A percentile compares a stretch with the other conserved stretches of the same genome.
Conservation (phyloP, 129 eudicot species). For the Helianthus tuberosus region DNA sequence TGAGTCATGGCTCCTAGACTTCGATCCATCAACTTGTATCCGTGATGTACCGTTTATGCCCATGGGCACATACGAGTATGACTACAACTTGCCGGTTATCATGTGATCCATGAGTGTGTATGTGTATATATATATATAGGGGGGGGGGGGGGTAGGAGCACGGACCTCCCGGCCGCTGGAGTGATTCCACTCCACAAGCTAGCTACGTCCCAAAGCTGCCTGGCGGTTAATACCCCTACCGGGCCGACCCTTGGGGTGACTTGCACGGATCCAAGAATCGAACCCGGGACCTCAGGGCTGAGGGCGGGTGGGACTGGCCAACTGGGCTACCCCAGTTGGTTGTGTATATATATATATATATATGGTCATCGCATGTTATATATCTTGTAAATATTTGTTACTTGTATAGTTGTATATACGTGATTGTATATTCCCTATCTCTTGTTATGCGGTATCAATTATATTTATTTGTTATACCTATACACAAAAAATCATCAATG, state of each 20-base stretch:
- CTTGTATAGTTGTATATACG: neutral
- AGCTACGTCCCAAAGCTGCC: too few species aligned
- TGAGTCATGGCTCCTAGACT: slow-evolving; percentile 44
- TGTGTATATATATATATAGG: slow-evolving; percentile 11
- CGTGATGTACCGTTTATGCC: slow-evolving; percentile 18
- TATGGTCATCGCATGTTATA: slow-evolving; percentile 16
- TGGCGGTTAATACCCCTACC: too few species aligned
- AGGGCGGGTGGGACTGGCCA: too few species aligned
- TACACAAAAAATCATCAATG: too few species aligned
- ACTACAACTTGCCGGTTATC: slow-evolving; percentile 22
- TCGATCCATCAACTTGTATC: slow-evolving; percentile 16
- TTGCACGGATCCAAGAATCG: too few species aligned
- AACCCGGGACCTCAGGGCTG: too few species aligned
- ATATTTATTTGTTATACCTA: slow-evolving; percentile 6
- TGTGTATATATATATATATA: slow-evolving; percentile 3
- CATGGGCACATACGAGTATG: slow-evolving; percentile 20
- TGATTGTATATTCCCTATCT: slow-evolving; percentile 8
- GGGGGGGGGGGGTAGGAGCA: too few species aligned
- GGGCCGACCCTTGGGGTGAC: too few species aligned
- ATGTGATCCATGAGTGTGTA: slow-evolving; percentile 23
- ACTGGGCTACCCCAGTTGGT: too few species aligned
- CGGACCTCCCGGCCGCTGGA: too few species aligned
- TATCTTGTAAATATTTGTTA: slow-evolving; percentile 28
- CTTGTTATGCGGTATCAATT: neutral
- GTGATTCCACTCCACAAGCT: too few species aligned